These are phyloP conservation scores for Ceratocystis smalleyi DNA, from an alignment of 2,329 filamentous ascomycete genomes.

Conservation along the genomic window DNA sequence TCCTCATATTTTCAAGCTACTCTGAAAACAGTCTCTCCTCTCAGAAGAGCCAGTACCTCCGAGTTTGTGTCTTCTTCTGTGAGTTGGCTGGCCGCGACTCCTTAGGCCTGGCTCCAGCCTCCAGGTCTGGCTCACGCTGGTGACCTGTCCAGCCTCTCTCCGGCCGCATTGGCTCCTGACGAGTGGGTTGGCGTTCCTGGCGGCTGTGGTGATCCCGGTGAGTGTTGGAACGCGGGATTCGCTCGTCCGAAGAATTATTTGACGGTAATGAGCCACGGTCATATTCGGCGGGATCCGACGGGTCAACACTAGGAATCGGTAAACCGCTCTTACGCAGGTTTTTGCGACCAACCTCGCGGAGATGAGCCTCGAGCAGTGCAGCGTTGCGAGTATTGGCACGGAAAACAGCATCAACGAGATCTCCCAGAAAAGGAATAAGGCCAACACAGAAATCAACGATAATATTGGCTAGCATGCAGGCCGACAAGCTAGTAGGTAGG, in stretches of 20 bases:
- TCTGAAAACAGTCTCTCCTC: not conserved
- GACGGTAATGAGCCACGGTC: constrained; percentile 24
- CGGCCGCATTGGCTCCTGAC: not conserved
- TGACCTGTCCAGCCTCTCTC: constrained; percentile 1
- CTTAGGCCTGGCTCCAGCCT: not conserved
- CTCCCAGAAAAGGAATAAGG: constrained; percentile 60
- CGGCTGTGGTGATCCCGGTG: not conserved
- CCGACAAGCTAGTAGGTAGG: constrained; percentile 43
- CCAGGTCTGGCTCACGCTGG: constrained; percentile 1
- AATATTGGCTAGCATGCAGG: constrained; percentile 71
- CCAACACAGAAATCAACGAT: constrained; percentile 57
- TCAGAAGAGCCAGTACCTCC: constrained; percentile 1
- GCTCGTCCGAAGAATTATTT: not conserved
- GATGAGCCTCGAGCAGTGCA: constrained; percentile 48
- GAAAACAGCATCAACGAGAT: constrained; percentile 55
- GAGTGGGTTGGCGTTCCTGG: not conserved
- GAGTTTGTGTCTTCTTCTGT: not conserved
- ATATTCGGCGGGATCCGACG: constrained; percentile 37
- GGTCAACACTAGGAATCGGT: constrained; percentile 33
- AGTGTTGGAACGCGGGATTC: not conserved
- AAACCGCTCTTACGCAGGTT: constrained; percentile 34
- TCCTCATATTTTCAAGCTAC: not conserved
- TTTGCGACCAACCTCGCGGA: constrained; percentile 52
- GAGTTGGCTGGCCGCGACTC: not conserved
- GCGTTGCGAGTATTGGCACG: constrained; percentile 66